phyloP scores from a whole-genome alignment of 192 early-diverging fungal genomes.

The Oehlia diaphana region DNA sequence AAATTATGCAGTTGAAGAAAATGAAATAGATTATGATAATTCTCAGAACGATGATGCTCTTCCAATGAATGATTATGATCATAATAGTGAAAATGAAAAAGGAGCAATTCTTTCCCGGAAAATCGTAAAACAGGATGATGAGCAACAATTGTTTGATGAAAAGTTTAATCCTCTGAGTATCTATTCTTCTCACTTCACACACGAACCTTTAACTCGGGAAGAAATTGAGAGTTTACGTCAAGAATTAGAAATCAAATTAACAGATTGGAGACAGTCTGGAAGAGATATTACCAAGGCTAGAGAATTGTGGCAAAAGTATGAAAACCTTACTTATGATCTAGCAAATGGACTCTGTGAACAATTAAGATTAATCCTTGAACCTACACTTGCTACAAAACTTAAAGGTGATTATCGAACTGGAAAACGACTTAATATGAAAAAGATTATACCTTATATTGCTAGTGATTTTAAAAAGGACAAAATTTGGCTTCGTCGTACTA shows the following conservation, averaged over 20 bases:
- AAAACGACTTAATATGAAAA: constrained; percentile 99
- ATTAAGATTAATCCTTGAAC: constrained; percentile 93
- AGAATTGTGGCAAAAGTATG: constrained; percentile 89
- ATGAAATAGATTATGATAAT: constrained; percentile 38
- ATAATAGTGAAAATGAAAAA: constrained; percentile 35
- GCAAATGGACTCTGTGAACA: constrained; percentile 92
- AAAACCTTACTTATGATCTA: constrained; percentile 86
- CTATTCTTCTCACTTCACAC: constrained; percentile 34
- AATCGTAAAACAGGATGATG: constrained; percentile 33
- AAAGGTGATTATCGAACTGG: constrained; percentile 98
- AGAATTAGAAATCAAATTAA: constrained; percentile 75
- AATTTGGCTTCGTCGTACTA: constrained; percentile 98
- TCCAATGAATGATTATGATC: constrained; percentile 39
- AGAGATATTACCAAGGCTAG: constrained; percentile 61
- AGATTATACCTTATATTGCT: constrained; percentile 99
- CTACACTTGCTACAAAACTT: constrained; percentile 93
- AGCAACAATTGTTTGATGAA: constrained; percentile 39
- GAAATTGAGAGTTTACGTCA: constrained; percentile 75
- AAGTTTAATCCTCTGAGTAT: constrained; percentile 31
- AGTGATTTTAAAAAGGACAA: constrained; percentile 99
- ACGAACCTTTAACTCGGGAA: constrained; percentile 51
- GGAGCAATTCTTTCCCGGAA: constrained; percentile 45
- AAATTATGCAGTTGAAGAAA: constrained; percentile 57
- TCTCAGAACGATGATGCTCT: constrained; percentile 34
- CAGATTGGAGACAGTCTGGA: constrained; percentile 71